Percentiles rank a stretch among this genome's conserved stretches.
These are phyloP conservation scores for Alliaria petiolata DNA, from an alignment of 345 rosid species.

Conservation along the genomic window DNA sequence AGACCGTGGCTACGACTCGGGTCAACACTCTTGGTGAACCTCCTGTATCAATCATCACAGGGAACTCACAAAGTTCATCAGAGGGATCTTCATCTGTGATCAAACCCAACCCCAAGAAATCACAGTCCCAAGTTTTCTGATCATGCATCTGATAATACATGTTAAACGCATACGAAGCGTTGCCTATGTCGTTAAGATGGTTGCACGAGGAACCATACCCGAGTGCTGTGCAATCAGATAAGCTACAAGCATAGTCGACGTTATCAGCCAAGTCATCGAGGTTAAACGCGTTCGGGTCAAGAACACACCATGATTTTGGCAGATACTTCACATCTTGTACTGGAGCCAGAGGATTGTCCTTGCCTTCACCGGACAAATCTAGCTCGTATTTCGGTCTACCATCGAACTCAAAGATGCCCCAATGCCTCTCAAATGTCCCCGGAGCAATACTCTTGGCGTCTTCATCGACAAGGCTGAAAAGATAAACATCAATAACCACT, in stretches of 20 bases:
- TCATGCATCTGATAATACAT: conserved; percentile 68
- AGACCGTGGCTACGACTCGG: conserved; percentile 5
- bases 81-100: conserved; percentile 61
- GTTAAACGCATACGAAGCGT: conserved; percentile 82
- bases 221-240: conserved; percentile 73
- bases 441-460: conserved; percentile 61
- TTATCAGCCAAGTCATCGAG: conserved; percentile 41
- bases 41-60: conserved; percentile 52
- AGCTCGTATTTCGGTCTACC: conserved; percentile 62
- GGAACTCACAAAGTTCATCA: conserved; percentile 56
- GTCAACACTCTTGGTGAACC: conserved; percentile 14
- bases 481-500: conserved; percentile 46
- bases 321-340: conserved; percentile 55
- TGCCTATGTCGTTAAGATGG: conserved; percentile 47
- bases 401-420: conserved; percentile 68
- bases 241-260: conserved; percentile 61
- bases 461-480: conserved; percentile 67
- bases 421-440: conserved; percentile 67
- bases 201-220: conserved; percentile 77
- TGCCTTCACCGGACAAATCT: conserved; percentile 43
- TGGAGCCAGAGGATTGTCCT: conserved; percentile 39
- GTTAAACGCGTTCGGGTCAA: conserved; percentile 40
- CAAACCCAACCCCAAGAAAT: conserved; percentile 58
- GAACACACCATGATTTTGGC: conserved; percentile 59
- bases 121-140: conserved; percentile 65